Evolutionary conservation across 1,284 basidiomycete genomes (phyloP), one percentile per base, ranked within the genome.

Genomic region (Apiotrichum montevideense): DNA sequence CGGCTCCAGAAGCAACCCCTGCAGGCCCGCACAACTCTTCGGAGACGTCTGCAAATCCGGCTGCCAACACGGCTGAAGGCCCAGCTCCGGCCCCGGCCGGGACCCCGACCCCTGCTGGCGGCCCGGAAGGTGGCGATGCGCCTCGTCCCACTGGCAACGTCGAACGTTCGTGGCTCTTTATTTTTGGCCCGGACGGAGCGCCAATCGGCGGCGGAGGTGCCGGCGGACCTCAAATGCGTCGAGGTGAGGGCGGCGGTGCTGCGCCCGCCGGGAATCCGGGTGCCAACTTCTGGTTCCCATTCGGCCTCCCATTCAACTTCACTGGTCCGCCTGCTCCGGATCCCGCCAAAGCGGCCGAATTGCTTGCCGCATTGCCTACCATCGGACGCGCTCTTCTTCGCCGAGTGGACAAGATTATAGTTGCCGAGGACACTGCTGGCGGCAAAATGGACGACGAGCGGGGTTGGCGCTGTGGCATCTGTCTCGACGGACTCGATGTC

Each of bases 391-490:
- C 62, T 0, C 54, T 72, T 42, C 58, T 75, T 44, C 57, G 58
- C n/a, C 56, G 71, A 8, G 65, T 75, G 9, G 61, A 74, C 51
- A 59, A 63, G 60, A 63, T 74, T 8, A 56, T 69, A 15, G 60
- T 64, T 1, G 72, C 72, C 4, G 72, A 73, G 52, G 65, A 68
- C 47, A 58, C 56, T 3, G 52, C 62, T 6, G 54, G 52, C 46
- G 63, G 57, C 39, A 62, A 66, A 46, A 61, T 59, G 33, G 61
- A 57, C 13, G 63, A 56, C 41, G 63, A 62, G 9, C 63, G 63
- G 13, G 73, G 70, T 1, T 72, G 70, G 73, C 71, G 72, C 15
- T 75, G 73, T 45, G 69, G 69, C 0, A 65, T 74, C 29, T 75
- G 73, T 54, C 58, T 74, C 29, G 71, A 75, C 15, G 71, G 73